Base-by-base conservation (phyloP, 352 stramenopile genomes). In the Phytophthora meadii region DNA sequence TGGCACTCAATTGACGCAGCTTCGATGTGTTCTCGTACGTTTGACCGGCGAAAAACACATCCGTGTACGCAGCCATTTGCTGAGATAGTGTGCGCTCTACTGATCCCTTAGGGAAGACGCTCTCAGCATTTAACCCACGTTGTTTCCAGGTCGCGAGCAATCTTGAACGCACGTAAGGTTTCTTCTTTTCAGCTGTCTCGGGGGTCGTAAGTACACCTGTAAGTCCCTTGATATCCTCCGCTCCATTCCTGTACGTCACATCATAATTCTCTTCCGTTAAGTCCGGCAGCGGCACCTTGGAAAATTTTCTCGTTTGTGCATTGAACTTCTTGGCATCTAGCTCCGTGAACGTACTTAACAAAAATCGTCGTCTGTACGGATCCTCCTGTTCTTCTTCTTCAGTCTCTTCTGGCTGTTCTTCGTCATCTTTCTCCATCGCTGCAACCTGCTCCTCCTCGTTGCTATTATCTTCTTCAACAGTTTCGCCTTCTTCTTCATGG, bases 11-110 rank as follows among this genome's bases (percentile, higher is more conserved):
- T 11, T 74, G 79, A 7, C 86, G 86, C 53, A 94, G 56, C 17
- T 56, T 73, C 19, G 60, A 45, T 8, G 80, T 90, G 54, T 83
- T 84, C 14, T 79, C 77, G 25, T 81, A 70, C 36, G 84, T 90
- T 53, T 94, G 86, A 14, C 78, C 81, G 27, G 84, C 85, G 37
- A 84, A 94, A 41, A 90, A 76, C 28, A 94, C 76, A 54, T 94
- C 86, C 12, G 68, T 70, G 61, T 94, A 94, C 10, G 68, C 60
- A 7, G 55, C 68, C 10, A 92, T 61, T 42, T 90, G 76, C 44
- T 74, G 69, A 15, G 81, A 82, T 4, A 94, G 72, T 48, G 77
- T 61, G 28, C 70, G 68, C 47, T 91, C 79, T 9, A 91, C 54
- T 9, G 81, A 84, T 28, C 68, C 65, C 5, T 53, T 40, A 1